A percentile compares a stretch with the other conserved stretches of the same genome.
Evolutionary conservation across 129 eudicot species (phyloP).

Genomic region (Logfia minima): DNA sequence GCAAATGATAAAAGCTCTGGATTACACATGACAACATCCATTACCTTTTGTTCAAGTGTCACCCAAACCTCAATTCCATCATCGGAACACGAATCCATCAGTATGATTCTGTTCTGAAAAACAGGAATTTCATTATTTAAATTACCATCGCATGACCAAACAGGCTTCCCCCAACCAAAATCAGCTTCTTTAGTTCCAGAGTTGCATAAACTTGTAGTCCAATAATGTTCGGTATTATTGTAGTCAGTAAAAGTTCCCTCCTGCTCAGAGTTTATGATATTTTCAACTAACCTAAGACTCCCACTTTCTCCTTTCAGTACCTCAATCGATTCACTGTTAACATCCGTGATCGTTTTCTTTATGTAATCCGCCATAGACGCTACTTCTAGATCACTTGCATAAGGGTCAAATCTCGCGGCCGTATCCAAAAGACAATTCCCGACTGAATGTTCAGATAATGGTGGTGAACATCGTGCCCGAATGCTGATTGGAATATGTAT

Average conservation of each 20-base stretch:
- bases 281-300: neutral
- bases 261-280: neutral
- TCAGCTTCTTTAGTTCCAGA: constrained; percentile 14
- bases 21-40: constrained; percentile 26
- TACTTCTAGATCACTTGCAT: neutral
- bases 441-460: constrained; percentile 14
- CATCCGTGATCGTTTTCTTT: neutral
- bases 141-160: constrained; percentile 17
- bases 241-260: neutral
- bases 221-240: neutral
- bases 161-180: constrained; percentile 28
- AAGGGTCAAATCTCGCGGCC: neutral
- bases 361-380: constrained; percentile 8
- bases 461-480: constrained; percentile 25
- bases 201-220: constrained; percentile 13
- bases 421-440: constrained; percentile 18
- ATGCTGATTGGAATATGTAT: constrained; percentile 10
- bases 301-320: constrained; percentile 4
- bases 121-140: neutral
- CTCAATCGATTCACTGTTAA: constrained; percentile 19
- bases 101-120: constrained; percentile 9
- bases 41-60: constrained; percentile 27
- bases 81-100: constrained; percentile 23
- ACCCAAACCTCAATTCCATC: constrained; percentile 38
- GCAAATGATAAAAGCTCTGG: constrained; percentile 25